Conservation (phyloP, 2,329 filamentous ascomycete genomes). For the Hypoxylon sp. region DNA sequence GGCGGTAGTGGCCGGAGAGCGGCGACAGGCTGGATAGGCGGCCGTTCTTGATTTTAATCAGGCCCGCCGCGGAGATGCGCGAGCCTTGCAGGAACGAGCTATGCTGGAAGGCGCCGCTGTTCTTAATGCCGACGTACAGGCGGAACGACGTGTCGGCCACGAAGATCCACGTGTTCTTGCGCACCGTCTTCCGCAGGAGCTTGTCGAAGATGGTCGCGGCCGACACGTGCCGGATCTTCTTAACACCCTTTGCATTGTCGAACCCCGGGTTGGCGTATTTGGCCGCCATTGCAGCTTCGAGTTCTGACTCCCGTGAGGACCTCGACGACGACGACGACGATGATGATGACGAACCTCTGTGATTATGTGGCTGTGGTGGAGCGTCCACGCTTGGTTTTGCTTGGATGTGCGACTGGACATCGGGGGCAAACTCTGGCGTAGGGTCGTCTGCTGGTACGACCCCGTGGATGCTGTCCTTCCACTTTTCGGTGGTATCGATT, state of each 20-base stretch:
- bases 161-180: constrained; percentile 94
- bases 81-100: constrained; percentile 89
- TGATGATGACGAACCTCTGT: constrained; percentile 22
- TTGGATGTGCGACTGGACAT: constrained; percentile 52
- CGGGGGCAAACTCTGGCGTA: constrained; percentile 67
- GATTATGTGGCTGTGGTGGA: constrained; percentile 44
- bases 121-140: constrained; percentile 91
- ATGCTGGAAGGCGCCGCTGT: constrained; percentile 90
- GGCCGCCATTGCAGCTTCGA: constrained; percentile 72
- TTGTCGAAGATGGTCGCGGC: constrained; percentile 83
- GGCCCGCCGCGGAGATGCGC: constrained; percentile 84
- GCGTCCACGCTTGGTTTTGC: constrained; percentile 48
- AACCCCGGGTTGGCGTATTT: constrained; percentile 77
- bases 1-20: constrained; percentile 85
- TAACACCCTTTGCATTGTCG: constrained; percentile 70
- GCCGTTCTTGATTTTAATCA: constrained; percentile 88
- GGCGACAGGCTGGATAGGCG: constrained; percentile 81
- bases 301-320: constrained; percentile 61
- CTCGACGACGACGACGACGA: constrained; percentile 49
- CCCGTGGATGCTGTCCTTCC: constrained; percentile 84
- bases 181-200: constrained; percentile 82
- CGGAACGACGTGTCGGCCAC: constrained; percentile 88
- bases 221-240: constrained; percentile 73
- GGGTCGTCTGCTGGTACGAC: constrained; percentile 75
- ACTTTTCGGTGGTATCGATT: constrained; percentile 82